Evolutionary conservation across 2,329 filamentous ascomycete species (phyloP).

Genomic region (Colletotrichum sublineola): DNA sequence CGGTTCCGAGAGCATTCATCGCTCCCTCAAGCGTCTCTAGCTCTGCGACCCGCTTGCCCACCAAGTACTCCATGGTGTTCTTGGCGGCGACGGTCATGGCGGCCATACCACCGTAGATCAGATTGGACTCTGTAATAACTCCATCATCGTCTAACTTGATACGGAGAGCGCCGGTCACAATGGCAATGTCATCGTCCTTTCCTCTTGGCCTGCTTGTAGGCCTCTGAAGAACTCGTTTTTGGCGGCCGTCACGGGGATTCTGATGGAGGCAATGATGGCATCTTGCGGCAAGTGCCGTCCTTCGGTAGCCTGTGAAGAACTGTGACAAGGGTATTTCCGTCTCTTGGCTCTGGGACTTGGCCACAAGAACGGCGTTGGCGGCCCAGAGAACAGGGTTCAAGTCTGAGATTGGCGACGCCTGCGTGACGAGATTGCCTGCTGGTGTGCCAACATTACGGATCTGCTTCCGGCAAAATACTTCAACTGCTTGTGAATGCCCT

Average conservation of each 20-base stretch:
- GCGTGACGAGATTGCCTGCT: slow-evolving; percentile 94
- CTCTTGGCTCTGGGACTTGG: slow-evolving; percentile 80
- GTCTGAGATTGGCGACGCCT: slow-evolving; percentile 95
- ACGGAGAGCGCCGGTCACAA: slow-evolving; percentile 89
- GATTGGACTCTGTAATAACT: slow-evolving; percentile 78
- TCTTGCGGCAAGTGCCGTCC: slow-evolving; percentile 84
- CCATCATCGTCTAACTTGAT: slow-evolving; percentile 78
- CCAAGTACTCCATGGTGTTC: slow-evolving; percentile 78
- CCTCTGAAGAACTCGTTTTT: slow-evolving; percentile 86
- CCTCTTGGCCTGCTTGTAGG: slow-evolving; percentile 96
- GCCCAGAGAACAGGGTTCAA: slow-evolving; percentile 95
- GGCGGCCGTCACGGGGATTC: slow-evolving; percentile 81
- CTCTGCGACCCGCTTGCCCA: slow-evolving; percentile 84
- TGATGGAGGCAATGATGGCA: slow-evolving; percentile 86
- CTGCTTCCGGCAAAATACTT: slow-evolving; percentile 93
- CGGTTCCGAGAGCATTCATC: slow-evolving; percentile 89
- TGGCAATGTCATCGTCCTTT: slow-evolving; percentile 99
- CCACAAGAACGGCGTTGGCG: slow-evolving; percentile 83
- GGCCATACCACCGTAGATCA: slow-evolving; percentile 97
- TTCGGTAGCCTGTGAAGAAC: slow-evolving; percentile 93
- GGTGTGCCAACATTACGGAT: slow-evolving; percentile 98
- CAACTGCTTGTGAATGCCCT: slow-evolving; percentile 93
- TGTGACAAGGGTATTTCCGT: slow-evolving; percentile 90
- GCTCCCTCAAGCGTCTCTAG: slow-evolving; percentile 87
- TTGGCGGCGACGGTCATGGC: slow-evolving; percentile 90